These are phyloP conservation scores for Ophiocordyceps camponoti-leonardi DNA, from an alignment of 2,329 filamentous ascomycete species.

Conservation along the genomic window DNA sequence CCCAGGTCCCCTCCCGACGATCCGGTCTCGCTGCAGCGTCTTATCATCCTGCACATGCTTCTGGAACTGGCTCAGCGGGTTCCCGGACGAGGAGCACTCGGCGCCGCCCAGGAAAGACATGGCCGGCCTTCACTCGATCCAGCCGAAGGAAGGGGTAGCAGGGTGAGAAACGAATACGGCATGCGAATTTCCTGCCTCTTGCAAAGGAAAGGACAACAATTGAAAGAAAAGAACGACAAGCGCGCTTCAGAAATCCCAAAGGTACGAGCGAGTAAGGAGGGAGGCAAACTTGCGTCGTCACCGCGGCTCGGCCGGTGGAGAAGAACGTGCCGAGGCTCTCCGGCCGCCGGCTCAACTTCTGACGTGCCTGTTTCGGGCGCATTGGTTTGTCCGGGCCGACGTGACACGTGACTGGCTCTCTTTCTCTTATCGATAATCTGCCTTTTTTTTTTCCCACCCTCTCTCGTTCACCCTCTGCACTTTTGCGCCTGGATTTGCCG, in stretches of 20 bases:
- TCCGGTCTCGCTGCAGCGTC: slow-evolving; percentile 76
- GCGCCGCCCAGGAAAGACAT: slow-evolving; percentile 96
- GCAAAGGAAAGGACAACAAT: no score
- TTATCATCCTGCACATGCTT: slow-evolving; percentile 97
- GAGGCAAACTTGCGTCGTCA: slow-evolving; percentile 2
- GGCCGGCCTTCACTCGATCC: slow-evolving; percentile 7
- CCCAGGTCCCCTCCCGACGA: slow-evolving; percentile 58
- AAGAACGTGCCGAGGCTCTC: slow-evolving; percentile 7
- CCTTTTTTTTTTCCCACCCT: no score
- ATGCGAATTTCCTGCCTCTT: background rate
- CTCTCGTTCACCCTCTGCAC: no score
- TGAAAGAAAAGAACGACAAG: no score
- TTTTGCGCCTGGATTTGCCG: no score
- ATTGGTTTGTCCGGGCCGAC: background rate
- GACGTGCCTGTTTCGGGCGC: background rate
- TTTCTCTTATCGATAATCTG: slow-evolving; percentile 5
- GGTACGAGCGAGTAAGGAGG: no score
- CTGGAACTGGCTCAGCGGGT: slow-evolving; percentile 91
- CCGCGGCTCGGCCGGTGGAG: slow-evolving; percentile 5
- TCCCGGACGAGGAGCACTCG: slow-evolving; percentile 91
- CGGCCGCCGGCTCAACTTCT: slow-evolving; percentile 2
- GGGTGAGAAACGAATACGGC: background rate
- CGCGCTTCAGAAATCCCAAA: no score
- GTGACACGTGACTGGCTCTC: slow-evolving; percentile 20
- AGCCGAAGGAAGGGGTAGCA: background rate